Percentiles rank a stretch among this genome's conserved stretches.
These are phyloP conservation scores for Giardia duodenalis DNA, from an alignment of 208 protist species.

Conservation along the genomic window DNA sequence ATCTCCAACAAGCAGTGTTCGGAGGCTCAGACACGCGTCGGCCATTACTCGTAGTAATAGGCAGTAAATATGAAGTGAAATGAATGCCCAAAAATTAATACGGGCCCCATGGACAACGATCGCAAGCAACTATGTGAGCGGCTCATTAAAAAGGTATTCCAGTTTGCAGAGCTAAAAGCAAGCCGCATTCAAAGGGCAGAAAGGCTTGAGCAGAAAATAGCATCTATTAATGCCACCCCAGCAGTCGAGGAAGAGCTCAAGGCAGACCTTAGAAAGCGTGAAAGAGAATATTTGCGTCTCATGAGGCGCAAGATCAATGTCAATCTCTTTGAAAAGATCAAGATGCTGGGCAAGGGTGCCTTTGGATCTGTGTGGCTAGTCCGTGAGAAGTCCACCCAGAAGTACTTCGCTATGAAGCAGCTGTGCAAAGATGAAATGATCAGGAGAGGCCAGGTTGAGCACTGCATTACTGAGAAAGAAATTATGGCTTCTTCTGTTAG, in stretches of 20 bases:
- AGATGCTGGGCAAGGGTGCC: background rate
- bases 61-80: too few species aligned
- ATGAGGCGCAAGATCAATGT: background rate
- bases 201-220: background rate
- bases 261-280: background rate
- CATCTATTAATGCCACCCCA: background rate
- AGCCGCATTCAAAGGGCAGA: background rate
- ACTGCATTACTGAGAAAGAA: slow-evolving; percentile 67
- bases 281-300: background rate
- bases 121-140: background rate
- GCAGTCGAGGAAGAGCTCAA: background rate
- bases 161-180: background rate
- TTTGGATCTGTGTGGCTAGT: slow-evolving; percentile 5
- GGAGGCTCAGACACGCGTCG: background rate
- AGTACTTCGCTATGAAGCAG: slow-evolving; percentile 64
- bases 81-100: too few species aligned
- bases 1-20: background rate
- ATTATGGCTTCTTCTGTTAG: slow-evolving; percentile 62
- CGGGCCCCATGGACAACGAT: too few species aligned
- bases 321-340: background rate
- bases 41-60: too few species aligned
- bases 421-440: slow-evolving; percentile 71
- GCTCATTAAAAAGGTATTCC: background rate
- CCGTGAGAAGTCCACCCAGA: background rate
- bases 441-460: slow-evolving; percentile 61